A percentile compares a stretch with the other conserved stretches of the same genome.
These are phyloP conservation scores for Sporothrix pallida DNA, from an alignment of 2,329 filamentous ascomycete species.

Conservation along the genomic window DNA sequence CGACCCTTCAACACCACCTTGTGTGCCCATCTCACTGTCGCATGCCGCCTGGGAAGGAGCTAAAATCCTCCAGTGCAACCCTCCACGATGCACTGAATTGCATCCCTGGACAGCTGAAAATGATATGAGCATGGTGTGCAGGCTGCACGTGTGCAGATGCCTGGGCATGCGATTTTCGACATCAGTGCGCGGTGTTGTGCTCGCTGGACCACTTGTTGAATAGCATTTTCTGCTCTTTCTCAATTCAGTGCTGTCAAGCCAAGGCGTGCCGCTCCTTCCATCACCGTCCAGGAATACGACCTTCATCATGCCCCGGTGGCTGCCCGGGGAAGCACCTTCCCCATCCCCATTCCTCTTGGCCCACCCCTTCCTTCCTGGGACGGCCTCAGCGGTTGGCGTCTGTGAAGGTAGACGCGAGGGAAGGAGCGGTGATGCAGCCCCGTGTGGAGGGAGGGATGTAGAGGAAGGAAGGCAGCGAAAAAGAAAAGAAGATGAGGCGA, in stretches of 20 bases:
- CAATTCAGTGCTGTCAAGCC: not conserved
- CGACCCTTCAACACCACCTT: not conserved
- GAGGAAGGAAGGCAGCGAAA: not conserved
- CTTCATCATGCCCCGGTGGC: not conserved
- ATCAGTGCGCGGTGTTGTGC: not conserved
- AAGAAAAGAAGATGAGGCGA: not conserved
- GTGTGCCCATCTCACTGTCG: not conserved
- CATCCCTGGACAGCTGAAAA: conserved; percentile 18
- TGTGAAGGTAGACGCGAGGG: conserved; percentile 18
- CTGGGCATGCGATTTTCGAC: not conserved
- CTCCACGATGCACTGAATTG: not conserved
- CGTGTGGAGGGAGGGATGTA: not conserved
- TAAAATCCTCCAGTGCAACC: conserved; percentile 12
- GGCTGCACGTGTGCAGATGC: not conserved
- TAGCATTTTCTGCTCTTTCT: not conserved
- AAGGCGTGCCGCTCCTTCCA: not conserved
- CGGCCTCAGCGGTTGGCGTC: conserved; percentile 25
- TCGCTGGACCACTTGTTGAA: not conserved
- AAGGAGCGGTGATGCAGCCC: conserved; percentile 9
- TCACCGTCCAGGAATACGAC: not conserved
- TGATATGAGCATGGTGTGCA: not conserved
- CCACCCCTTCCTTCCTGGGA: not conserved
- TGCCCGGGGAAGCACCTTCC: conserved; percentile 20
- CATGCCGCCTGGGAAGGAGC: not conserved
- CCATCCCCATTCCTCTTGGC: conserved; percentile 4